Evolutionary conservation across 495 filamentous ascomycete species (phyloP), one percentile per base, ranked within the genome.

Genomic region (Talaromyces borbonicus): DNA sequence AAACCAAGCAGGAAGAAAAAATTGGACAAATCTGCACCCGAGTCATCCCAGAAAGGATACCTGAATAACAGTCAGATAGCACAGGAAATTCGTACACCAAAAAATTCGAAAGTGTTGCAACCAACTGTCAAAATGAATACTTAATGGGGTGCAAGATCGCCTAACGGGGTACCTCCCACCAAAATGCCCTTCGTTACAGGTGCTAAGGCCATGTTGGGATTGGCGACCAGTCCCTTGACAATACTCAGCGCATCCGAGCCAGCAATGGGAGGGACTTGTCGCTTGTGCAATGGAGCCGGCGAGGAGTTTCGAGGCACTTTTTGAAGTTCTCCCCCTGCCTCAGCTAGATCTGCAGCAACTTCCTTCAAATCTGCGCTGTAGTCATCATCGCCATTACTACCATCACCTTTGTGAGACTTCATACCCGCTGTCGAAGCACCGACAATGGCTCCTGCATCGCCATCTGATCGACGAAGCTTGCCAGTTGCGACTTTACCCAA

Each of bases 211-310:
- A 16, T 12, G 4, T 14, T 23, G 5, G 43, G 43, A 7, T 46
- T 36, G 0, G 43, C 43, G 16, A 35, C 29, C 7, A 46, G 8
- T 11, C 29, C 43, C 30, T 46, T 46, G 16, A 46, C 43, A 19
- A 46, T 24, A 8, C 20, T 46, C 20, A 32, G 7, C 8, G 30
- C 27, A 35, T 46, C 43, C 2, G 43, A 24, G 18, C 43, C 43
- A 36, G 43, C 43, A 12, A 46, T 46, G 1, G 43, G 43, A 36
- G 43, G 43, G 5, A 46, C 43, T 22, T 46, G 43, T 4, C 43
- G 8, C 30, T 36, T 46, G 12, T 22, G 3, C 11, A 44, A 22
- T 1, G 11, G 41, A 12, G 3, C 20, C 12, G 25, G 41, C 25
- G 15, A 6, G 20, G 19, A 23, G 23, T 11, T 27, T 18, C 11